Percentiles rank a stretch among this genome's conserved stretches.
Conservation (phyloP, 306 rosid species). For the Lithocarpus polystachyus region DNA sequence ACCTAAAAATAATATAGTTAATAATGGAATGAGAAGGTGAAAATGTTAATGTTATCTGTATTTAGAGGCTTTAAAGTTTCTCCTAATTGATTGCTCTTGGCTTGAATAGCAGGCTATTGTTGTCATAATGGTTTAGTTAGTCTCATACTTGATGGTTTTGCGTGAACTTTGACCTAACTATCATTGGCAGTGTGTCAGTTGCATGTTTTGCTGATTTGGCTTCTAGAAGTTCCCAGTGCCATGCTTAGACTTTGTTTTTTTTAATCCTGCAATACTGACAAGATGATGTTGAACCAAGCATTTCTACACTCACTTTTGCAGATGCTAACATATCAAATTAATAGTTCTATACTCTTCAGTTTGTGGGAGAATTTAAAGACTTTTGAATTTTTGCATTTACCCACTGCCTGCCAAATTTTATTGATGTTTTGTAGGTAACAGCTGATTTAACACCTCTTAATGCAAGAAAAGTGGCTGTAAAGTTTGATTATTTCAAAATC, state of each 20-base stretch:
- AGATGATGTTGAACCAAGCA: background rate
- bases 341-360: background rate
- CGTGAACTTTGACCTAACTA: background rate
- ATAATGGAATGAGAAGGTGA: too few relatives aligned
- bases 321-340: background rate
- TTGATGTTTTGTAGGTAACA: conserved; percentile 61
- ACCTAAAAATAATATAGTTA: background rate
- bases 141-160: too few relatives aligned
- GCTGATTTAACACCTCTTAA: conserved; percentile 84
- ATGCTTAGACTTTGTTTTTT: too few relatives aligned
- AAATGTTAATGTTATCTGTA: too few relatives aligned
- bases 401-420: background rate
- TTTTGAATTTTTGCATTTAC: conserved; percentile 6
- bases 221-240: too few relatives aligned
- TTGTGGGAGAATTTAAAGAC: background rate
- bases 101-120: too few relatives aligned
- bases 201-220: too few relatives aligned
- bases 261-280: background rate
- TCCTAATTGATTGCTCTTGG: too few relatives aligned
- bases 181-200: background rate
- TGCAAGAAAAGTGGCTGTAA: conserved; percentile 83
- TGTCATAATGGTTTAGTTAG: too few relatives aligned
- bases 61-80: background rate
- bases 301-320: background rate
- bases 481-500: conserved; percentile 81